A percentile compares a stretch with the other conserved stretches of the same genome.
These are phyloP conservation scores for Phytopythium mirpurense DNA, from an alignment of 352 stramenopile species.

Conservation along the genomic window DNA sequence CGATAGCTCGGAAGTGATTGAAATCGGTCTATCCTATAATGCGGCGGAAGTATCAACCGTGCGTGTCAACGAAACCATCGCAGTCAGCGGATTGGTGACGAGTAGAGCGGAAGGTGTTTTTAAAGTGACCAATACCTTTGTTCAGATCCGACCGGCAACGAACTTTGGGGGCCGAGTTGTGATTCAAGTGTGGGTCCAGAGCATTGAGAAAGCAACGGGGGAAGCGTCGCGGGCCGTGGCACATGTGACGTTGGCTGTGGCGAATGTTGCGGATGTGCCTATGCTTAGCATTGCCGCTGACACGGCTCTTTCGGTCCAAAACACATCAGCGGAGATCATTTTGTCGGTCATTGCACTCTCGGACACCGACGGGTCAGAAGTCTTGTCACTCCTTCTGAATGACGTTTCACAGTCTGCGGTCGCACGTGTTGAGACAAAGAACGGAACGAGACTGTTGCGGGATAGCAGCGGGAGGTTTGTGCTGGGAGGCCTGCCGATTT, in stretches of 20 bases:
- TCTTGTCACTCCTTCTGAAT: constrained; percentile 24
- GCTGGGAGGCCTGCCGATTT: constrained; percentile 11
- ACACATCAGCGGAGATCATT: constrained; percentile 16
- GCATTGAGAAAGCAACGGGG: constrained; percentile 23
- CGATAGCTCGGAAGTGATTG: constrained; percentile 46
- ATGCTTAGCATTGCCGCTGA: constrained; percentile 12
- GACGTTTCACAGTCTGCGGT: constrained; percentile 18
- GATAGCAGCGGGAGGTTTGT: constrained; percentile 17
- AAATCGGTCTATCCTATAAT: constrained; percentile 28
- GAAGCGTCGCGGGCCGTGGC: constrained; percentile 13
- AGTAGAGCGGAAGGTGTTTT: constrained; percentile 7
- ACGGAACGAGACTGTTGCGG: constrained; percentile 20
- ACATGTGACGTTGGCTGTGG: constrained; percentile 22
- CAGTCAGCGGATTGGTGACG: constrained; percentile 17
- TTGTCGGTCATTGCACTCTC: constrained; percentile 21
- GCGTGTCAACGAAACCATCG: constrained; percentile 19
- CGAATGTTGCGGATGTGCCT: constrained; percentile 30
- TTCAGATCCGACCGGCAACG: constrained; percentile 23
- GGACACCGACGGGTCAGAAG: constrained; percentile 41
- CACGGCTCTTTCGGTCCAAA: constrained; percentile 33
- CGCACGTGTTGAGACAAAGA: constrained; percentile 15
- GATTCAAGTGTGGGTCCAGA: constrained; percentile 4
- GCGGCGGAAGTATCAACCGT: constrained; percentile 25
- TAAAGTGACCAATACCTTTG: constrained; percentile 11
- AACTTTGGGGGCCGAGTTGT: constrained; percentile 28